Evolutionary conservation across 2,329 filamentous ascomycete species (phyloP).

Genomic region (Colletotrichum sublineola): DNA sequence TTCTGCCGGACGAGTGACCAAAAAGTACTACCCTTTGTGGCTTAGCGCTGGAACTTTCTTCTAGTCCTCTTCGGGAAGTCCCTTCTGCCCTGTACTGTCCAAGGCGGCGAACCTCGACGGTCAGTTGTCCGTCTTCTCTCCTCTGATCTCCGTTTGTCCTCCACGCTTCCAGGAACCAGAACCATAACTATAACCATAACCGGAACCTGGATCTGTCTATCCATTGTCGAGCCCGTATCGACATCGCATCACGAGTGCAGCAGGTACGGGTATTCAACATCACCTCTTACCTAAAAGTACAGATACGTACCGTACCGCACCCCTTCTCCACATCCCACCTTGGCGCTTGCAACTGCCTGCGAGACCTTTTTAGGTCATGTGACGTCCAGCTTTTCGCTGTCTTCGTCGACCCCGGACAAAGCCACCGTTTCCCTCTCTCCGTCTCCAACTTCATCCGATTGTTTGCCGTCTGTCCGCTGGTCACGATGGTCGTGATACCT

Average conservation of each 20-base stretch:
- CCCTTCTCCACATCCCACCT: constrained; percentile 10
- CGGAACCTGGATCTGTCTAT: constrained; percentile 19
- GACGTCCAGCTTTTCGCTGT: constrained; percentile 11
- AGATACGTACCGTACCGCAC: not conserved
- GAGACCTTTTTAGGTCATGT: constrained; percentile 27
- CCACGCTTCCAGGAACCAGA: constrained; percentile 20
- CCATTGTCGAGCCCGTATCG: not conserved
- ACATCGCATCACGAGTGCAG: no score
- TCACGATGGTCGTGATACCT: constrained; percentile 1
- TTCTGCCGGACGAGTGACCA: constrained; percentile 29
- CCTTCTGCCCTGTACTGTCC: not conserved
- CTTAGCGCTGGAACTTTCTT: fast-evolving
- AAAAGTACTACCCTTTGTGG: not conserved
- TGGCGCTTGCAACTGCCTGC: constrained; percentile 13
- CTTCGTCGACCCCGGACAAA: constrained; percentile 3
- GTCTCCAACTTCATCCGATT: not conserved
- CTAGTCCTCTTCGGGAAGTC: not conserved
- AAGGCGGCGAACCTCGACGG: constrained; percentile 19
- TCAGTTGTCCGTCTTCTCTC: constrained; percentile 28
- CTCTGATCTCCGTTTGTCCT: constrained; percentile 27
- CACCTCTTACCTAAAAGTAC: no score
- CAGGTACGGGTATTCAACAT: no score
- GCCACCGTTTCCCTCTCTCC: no score
- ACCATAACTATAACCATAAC: not conserved
- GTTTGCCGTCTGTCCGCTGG: constrained; percentile 15